phyloP scores from a whole-genome alignment of 257 asterid species.

The Ilex aquifolium region DNA sequence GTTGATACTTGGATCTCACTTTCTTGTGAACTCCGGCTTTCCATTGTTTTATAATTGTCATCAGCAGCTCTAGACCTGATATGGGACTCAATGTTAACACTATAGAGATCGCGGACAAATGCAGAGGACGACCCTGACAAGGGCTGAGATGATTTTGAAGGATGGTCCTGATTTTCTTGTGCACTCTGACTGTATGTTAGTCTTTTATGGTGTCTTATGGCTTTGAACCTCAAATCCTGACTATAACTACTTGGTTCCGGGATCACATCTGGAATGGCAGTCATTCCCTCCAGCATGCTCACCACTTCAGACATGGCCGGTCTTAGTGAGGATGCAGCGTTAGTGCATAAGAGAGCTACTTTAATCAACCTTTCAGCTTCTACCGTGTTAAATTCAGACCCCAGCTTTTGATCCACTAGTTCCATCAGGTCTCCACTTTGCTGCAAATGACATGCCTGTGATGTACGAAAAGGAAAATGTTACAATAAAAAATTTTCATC shows the following conservation, averaged over 20 bases:
- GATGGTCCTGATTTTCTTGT: no score
- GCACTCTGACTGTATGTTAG: no score
- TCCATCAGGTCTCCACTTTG: slow-evolving; percentile 35
- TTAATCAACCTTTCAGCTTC: slow-evolving; percentile 32
- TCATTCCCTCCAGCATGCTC: slow-evolving; percentile 53
- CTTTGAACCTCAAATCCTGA: background rate
- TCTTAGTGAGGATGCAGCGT: slow-evolving; percentile 32
- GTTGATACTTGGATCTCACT: no score
- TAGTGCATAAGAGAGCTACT: slow-evolving; percentile 51
- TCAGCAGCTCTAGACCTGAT: no score
- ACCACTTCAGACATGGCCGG: slow-evolving; percentile 61
- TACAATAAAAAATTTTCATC: no score
- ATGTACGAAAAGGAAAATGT: no score
- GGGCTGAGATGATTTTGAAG: no score
- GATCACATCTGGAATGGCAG: slow-evolving; percentile 12
- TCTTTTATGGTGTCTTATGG: background rate
- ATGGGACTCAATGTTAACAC: no score
- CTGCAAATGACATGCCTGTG: slow-evolving; percentile 43
- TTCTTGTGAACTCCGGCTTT: no score
- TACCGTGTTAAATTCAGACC: slow-evolving; percentile 25
- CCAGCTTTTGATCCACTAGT: slow-evolving; percentile 49
- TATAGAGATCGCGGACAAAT: no score
- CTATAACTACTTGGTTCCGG: slow-evolving; percentile 4
- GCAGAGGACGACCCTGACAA: no score
- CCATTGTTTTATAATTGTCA: no score